These are phyloP conservation scores for Phytophthora hybrid DNA, from an alignment of 352 stramenopile genomes.

Conservation along the genomic window DNA sequence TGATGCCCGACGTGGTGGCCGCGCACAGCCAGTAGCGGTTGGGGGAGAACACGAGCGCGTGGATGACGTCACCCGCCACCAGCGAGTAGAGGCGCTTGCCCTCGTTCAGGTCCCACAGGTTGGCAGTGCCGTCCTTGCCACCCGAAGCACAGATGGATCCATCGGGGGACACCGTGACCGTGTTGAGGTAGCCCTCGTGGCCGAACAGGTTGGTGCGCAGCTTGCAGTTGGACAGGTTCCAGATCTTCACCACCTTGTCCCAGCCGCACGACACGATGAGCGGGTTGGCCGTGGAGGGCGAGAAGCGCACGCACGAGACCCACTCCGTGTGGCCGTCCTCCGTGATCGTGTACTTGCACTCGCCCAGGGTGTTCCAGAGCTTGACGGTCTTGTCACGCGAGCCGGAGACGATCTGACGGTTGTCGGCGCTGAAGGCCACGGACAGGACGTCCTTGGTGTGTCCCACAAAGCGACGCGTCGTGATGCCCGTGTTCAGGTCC, in stretches of 20 bases:
- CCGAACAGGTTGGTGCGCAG: constrained; percentile 99
- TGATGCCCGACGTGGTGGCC: constrained; percentile 98
- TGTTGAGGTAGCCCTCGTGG: constrained; percentile 99
- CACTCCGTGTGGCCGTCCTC: constrained; percentile 99
- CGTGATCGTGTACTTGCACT: constrained; percentile 99
- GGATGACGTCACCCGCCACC: constrained; percentile 97
- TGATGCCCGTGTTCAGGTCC: constrained; percentile 99
- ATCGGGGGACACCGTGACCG: constrained; percentile 99
- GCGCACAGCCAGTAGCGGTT: constrained; percentile 99
- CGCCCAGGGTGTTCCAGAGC: constrained; percentile 99
- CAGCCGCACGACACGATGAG: constrained; percentile 99
- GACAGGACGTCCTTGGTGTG: constrained; percentile 99
- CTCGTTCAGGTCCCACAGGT: constrained; percentile 99
- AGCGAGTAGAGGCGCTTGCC: constrained; percentile 99
- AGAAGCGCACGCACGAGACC: constrained; percentile 99
- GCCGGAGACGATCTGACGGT: constrained; percentile 99
- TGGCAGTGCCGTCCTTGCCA: constrained; percentile 99
- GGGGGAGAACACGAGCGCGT: constrained; percentile 98
- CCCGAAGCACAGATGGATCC: constrained; percentile 99
- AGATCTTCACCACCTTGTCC: constrained; percentile 99
- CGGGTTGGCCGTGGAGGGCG: constrained; percentile 94
- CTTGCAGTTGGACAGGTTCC: constrained; percentile 99
- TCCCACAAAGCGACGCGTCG: constrained; percentile 98
- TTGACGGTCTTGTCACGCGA: constrained; percentile 99
- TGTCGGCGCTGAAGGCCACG: constrained; percentile 99